Evolutionary conservation across 148 eudicot species (phyloP).

Genomic region (Chenopodium quinoa): DNA sequence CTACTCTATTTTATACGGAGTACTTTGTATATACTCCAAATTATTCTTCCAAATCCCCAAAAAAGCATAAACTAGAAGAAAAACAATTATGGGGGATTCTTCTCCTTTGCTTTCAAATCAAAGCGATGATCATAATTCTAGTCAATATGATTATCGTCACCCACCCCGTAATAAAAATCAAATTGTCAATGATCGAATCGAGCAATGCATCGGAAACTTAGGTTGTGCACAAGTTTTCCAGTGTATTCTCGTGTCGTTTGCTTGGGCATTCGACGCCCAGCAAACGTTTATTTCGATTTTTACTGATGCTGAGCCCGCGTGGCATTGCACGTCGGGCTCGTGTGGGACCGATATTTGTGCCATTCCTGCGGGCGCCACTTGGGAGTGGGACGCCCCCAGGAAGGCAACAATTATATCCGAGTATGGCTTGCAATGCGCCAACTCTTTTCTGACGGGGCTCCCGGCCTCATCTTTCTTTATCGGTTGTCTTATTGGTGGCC

Average conservation of each 20-base stretch:
- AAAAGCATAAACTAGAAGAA: background rate
- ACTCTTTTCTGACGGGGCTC: conserved; percentile 44
- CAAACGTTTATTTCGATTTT: conserved; percentile 67
- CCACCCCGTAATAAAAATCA: background rate
- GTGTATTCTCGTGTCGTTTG: conserved; percentile 44
- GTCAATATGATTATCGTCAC: background rate
- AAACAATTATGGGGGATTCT: conserved; percentile 3
- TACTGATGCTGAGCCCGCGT: conserved; percentile 57
- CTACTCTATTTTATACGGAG: too few relatives aligned
- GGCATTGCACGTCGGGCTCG: conserved; percentile 36
- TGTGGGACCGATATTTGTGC: conserved; percentile 37
- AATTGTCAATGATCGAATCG: conserved; percentile 41
- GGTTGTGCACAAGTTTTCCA: conserved; percentile 57
- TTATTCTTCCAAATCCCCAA: background rate
- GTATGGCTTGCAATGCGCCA: conserved; percentile 54
- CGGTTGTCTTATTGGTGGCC: conserved; percentile 57
- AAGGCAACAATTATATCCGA: conserved; percentile 52
- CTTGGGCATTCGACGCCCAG: conserved; percentile 75
- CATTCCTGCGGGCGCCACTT: conserved; percentile 27
- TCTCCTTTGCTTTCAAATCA: conserved; percentile 10
- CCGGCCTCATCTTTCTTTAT: conserved; percentile 69
- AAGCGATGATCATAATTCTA: conserved; percentile 10
- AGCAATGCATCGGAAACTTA: conserved; percentile 52
- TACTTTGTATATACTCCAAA: background rate
- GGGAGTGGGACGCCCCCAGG: conserved; percentile 46